A percentile compares a stretch with the other conserved stretches of the same genome.
phyloP scores from a whole-genome alignment of 345 rosid species.

The Euphorbia lathyris region DNA sequence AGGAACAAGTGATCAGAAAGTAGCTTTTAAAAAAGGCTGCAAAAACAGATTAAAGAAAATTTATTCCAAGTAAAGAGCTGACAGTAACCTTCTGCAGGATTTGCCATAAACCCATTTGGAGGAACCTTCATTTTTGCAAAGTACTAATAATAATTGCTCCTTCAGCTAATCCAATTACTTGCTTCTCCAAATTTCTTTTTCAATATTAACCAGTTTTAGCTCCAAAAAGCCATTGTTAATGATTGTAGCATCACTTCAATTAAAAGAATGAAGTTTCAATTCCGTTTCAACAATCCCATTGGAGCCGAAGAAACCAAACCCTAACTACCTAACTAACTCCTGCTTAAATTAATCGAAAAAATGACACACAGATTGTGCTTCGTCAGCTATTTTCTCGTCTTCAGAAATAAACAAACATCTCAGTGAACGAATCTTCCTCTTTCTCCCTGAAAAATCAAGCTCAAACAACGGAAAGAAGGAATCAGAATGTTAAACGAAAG shows the following conservation, averaged over 20 bases:
- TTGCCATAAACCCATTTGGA: conserved; percentile 67
- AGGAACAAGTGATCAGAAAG: neutral
- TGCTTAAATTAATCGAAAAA: neutral
- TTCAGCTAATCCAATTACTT: conserved; percentile 21
- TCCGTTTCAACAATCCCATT: neutral
- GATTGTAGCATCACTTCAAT: conserved; percentile 20
- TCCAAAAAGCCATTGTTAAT: conserved; percentile 18
- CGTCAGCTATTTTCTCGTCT: neutral
- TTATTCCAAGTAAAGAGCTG: conserved; percentile 9
- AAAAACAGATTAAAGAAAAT: neutral
- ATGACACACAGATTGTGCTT: neutral
- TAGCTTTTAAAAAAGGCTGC: neutral
- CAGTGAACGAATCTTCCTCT: conserved; percentile 6
- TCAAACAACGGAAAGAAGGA: neutral
- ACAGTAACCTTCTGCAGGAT: conserved; percentile 64
- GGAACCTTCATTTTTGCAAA: conserved; percentile 75
- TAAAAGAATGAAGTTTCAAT: neutral
- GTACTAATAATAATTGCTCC: neutral
- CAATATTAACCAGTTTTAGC: conserved; percentile 11
- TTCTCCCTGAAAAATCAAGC: conserved; percentile 8
- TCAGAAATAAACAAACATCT: neutral
- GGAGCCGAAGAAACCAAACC: conserved; percentile 18
- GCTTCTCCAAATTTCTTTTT: conserved; percentile 8
- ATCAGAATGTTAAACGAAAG: conserved; percentile 5
- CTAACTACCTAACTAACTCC: conserved; percentile 4